A percentile compares a stretch with the other conserved stretches of the same genome.
Evolutionary conservation across 1,284 basidiomycete species (phyloP).

Genomic region (Malassezia sp.): DNA sequence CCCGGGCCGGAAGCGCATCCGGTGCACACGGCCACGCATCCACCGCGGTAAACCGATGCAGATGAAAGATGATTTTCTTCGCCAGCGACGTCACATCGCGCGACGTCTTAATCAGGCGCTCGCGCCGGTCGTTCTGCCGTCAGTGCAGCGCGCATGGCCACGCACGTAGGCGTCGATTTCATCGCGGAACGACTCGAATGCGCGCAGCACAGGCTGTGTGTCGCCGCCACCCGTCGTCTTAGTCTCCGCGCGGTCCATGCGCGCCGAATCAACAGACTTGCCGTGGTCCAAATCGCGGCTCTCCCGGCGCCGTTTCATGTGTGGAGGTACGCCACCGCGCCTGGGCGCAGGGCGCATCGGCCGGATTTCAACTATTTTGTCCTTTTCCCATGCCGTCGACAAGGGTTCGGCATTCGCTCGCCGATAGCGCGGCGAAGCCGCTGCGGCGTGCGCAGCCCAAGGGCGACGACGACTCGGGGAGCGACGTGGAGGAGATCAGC

Average conservation of each 20-base stretch:
- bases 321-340: no score
- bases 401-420: no score
- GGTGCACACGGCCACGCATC: conserved; percentile 12
- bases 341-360: no score
- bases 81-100: conserved; percentile 82
- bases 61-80: conserved; percentile 85
- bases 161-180: conserved; percentile 34
- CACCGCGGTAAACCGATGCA: conserved; percentile 57
- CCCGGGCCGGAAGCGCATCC: not conserved
- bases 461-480: conserved; percentile 1
- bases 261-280: no score
- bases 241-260: no score
- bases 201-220: no score
- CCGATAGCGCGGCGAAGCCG: no score
- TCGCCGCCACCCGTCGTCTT: no score
- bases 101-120: conserved; percentile 66
- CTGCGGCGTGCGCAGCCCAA: not conserved
- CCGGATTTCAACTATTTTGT: no score
- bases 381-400: no score
- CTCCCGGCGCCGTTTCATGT: no score
- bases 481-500: conserved; percentile 12
- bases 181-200: conserved; percentile 27
- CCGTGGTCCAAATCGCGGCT: no score
- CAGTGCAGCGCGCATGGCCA: not conserved
- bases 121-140: conserved; percentile 49